Base-by-base conservation (phyloP, 176 grass and related monocot genomes). In the Dendrocalamus sinicus region DNA sequence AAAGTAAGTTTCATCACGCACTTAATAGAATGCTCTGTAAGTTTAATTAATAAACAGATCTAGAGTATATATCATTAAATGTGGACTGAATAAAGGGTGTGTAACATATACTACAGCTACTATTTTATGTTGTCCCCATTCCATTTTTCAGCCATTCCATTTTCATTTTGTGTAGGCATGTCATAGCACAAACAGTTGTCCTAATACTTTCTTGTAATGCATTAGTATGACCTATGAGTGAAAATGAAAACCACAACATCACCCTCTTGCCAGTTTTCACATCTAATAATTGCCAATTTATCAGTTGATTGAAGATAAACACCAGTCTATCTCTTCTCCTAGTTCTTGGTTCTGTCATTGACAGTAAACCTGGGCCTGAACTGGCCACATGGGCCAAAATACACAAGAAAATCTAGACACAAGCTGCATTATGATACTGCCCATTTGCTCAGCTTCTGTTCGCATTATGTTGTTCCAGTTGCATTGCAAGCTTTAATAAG, bases 1-100 rank as follows among this genome's bases (percentile, higher is more conserved):
- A 78, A 94, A 90, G 76, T 67, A 90, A 75, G 76, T 26, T 78
- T 83, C 0, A 19, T 6, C 52, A 35, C 60, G 51, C 46, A 87
- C 32, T 73, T 76, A 59, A 71, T 66, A 48, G 72, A 78, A 80
- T 66, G 32, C 7, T 80, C 9, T 15, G 30, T 30, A 61, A 46
- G 39, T 73, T 71, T 3, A 81, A 58, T 86, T 80, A 66, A 64
- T 52, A 84, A 77, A 81, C 19, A 43, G 43, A 77, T 64, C 53
- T 45, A 83, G 51, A 66, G 48, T 76, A 43, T 7, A 41, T 67
- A 48, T 69, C 26, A 78, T 60, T 78, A 22, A 80, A 77, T 58
- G 44, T 75, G 55, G 41, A 73, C 41, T 16, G n/a, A 72, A 80
- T 65, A 80, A 64, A 52, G 14, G 17, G 40, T 50, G 12, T 32